Percentiles rank a stretch among this genome's conserved stretches.
Evolutionary conservation across 257 asterid species (phyloP).

Genomic region (Rehmannia glutinosa): DNA sequence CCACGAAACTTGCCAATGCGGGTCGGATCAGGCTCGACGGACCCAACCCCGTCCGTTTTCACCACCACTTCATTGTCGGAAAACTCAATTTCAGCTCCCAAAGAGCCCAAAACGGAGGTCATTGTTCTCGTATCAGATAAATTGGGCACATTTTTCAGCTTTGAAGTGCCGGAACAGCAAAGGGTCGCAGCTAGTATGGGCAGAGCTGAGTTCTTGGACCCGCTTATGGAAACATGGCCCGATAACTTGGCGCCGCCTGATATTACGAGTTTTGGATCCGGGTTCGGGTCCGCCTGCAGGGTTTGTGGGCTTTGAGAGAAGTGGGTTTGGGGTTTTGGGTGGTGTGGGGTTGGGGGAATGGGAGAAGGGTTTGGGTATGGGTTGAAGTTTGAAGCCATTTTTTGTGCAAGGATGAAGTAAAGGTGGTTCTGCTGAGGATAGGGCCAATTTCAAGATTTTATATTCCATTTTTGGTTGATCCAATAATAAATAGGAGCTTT

Average conservation of each 20-base stretch:
- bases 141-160: slow-evolving; percentile 28
- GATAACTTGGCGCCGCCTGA: slow-evolving; percentile 29
- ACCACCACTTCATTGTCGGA: slow-evolving; percentile 13
- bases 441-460: no score
- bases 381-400: neutral
- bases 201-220: slow-evolving; percentile 43
- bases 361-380: neutral
- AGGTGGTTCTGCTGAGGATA: neutral
- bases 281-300: neutral
- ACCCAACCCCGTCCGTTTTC: slow-evolving; percentile 10
- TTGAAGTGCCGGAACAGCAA: slow-evolving; percentile 28
- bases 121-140: slow-evolving; percentile 30
- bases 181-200: slow-evolving; percentile 41
- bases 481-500: no score
- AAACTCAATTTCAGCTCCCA: slow-evolving; percentile 32
- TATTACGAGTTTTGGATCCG: slow-evolving; percentile 23
- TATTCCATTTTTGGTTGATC: no score
- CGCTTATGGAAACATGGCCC: slow-evolving; percentile 40
- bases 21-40: slow-evolving; percentile 30
- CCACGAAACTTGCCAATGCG: slow-evolving; percentile 26
- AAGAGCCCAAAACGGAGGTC: slow-evolving; percentile 30
- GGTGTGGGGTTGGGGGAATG: neutral
- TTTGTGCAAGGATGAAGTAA: neutral
- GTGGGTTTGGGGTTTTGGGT: neutral
- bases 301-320: neutral